Percentiles rank a stretch among this genome's conserved stretches.
phyloP scores from a whole-genome alignment of 257 asterid genomes.

The Osmanthus fragrans region DNA sequence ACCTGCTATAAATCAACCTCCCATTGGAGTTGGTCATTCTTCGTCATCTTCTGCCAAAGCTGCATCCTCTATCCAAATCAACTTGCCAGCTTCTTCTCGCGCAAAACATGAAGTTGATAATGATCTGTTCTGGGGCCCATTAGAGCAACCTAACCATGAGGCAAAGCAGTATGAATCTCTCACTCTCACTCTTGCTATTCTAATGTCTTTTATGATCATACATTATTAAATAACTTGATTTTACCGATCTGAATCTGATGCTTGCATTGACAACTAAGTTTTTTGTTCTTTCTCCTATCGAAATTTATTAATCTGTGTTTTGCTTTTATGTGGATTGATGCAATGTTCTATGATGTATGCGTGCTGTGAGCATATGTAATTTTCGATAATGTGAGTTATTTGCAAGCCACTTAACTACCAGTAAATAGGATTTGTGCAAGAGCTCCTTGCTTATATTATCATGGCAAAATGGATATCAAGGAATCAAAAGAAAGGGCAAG shows the following conservation, averaged over 20 bases:
- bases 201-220: background rate
- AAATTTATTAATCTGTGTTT: background rate
- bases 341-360: slow-evolving; percentile 7
- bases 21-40: slow-evolving; percentile 60
- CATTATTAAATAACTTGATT: background rate
- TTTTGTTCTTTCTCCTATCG: background rate
- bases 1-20: slow-evolving; percentile 54
- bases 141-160: slow-evolving; percentile 75
- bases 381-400: background rate
- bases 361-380: slow-evolving; percentile 2
- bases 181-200: background rate
- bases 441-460: background rate
- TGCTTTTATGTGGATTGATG: background rate
- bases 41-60: slow-evolving; percentile 66
- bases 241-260: background rate
- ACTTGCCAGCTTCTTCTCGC: slow-evolving; percentile 46
- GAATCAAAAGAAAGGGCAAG: background rate
- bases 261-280: slow-evolving; percentile 17
- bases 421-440: slow-evolving; percentile 2
- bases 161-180: slow-evolving; percentile 63
- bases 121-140: slow-evolving; percentile 94
- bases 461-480: background rate
- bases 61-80: slow-evolving; percentile 54
- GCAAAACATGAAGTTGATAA: slow-evolving; percentile 69
- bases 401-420: background rate